These are phyloP conservation scores for Barbarea vulgaris DNA, from an alignment of 345 rosid genomes.

Conservation along the genomic window DNA sequence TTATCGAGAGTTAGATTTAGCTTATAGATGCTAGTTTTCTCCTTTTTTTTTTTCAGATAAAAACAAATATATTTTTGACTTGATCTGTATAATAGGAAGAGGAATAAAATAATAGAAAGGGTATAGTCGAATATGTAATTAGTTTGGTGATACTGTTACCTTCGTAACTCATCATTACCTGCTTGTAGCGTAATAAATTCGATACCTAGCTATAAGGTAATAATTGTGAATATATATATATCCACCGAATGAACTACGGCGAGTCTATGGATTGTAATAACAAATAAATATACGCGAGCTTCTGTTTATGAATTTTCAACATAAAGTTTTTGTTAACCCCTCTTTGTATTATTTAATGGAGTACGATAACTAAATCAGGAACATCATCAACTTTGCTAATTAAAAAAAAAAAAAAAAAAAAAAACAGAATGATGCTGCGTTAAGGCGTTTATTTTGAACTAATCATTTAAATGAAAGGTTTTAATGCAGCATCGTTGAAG, in stretches of 20 bases:
- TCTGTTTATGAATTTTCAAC: not conserved
- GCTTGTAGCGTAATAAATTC: conserved; percentile 21
- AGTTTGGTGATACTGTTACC: conserved; percentile 21
- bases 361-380: not conserved
- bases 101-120: conserved; percentile 15
- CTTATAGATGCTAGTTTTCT: not conserved
- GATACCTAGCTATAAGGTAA: conserved; percentile 20
- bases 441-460: not conserved
- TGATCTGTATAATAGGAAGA: conserved; percentile 22
- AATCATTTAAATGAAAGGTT: not conserved
- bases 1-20: conserved; percentile 43
- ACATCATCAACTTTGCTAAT: not conserved
- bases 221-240: conserved; percentile 35
- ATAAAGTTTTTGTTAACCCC: not conserved
- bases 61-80: conserved; percentile 25
- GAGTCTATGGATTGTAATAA: conserved; percentile 12
- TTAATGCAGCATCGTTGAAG: not conserved
- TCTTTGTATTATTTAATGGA: not conserved
- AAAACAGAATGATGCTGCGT: not conserved
- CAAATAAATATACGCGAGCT: not conserved
- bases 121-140: conserved; percentile 14
- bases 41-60: not conserved
- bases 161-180: not conserved
- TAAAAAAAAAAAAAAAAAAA: not conserved
- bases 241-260: conserved; percentile 15